Percentiles rank a stretch among this genome's conserved stretches.
These are phyloP conservation scores for Lasiosphaeria ovina DNA, from an alignment of 495 filamentous ascomycete species.

Conservation along the genomic window DNA sequence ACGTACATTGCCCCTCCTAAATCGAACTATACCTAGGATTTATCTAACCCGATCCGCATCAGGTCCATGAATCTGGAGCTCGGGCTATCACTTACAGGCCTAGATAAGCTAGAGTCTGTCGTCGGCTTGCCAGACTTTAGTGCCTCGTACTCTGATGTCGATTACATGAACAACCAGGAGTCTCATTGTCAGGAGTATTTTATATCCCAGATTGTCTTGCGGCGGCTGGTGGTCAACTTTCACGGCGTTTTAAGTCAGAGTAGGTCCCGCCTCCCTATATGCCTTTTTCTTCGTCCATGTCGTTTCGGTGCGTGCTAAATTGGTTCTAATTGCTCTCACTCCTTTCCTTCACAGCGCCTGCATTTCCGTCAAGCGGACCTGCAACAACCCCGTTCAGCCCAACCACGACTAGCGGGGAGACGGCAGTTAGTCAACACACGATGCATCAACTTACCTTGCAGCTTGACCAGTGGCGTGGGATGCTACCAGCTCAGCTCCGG, in stretches of 20 bases:
- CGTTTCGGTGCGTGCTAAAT: not conserved
- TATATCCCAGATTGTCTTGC: conserved; percentile 56
- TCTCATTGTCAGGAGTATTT: conserved; percentile 56
- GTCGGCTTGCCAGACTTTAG: conserved; percentile 55
- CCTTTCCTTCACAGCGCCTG: not conserved
- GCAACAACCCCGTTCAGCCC: conserved; percentile 12
- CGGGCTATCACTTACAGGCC: conserved; percentile 52
- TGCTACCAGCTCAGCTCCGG: conserved; percentile 52
- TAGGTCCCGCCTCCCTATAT: conserved; percentile 22
- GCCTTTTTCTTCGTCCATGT: not conserved
- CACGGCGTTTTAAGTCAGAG: conserved; percentile 50
- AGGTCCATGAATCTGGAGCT: conserved; percentile 55
- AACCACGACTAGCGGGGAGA: not conserved
- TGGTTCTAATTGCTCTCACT: not conserved
- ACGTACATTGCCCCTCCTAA: conserved; percentile 37
- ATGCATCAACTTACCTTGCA: conserved; percentile 50
- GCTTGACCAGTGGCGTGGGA: conserved; percentile 53
- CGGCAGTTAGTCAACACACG: conserved; percentile 23
- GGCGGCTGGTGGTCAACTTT: conserved; percentile 50
- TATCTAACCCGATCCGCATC: conserved; percentile 3
- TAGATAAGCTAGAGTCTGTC: conserved; percentile 47
- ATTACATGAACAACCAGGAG: conserved; percentile 48
- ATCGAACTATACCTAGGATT: not conserved
- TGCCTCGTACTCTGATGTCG: conserved; percentile 43
- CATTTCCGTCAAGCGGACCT: conserved; percentile 1